Evolutionary conservation across 768 basidiomycete genomes (phyloP).

Genomic region (Boletus rubroflammeus): DNA sequence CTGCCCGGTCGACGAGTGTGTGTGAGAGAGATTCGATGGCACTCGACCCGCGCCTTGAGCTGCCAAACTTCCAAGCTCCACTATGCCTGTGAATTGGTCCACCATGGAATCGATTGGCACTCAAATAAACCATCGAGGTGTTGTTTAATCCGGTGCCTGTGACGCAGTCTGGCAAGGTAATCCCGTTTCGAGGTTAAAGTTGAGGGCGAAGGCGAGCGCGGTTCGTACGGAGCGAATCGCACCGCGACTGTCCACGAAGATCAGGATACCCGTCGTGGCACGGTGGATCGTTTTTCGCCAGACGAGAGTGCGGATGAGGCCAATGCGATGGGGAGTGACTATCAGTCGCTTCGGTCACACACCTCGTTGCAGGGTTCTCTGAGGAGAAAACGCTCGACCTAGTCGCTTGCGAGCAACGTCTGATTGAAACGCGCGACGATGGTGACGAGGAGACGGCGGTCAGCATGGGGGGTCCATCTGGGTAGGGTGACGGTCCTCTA

Average conservation of each 20-base stretch:
- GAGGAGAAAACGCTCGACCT: conserved; percentile 16
- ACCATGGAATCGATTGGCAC: too few species aligned
- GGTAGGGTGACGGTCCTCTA: conserved; percentile 2
- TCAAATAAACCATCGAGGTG: too few species aligned
- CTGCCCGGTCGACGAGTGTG: too few species aligned
- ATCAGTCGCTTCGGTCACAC: conserved; percentile 28
- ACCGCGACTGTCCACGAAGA: neutral
- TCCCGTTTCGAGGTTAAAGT: too few species aligned
- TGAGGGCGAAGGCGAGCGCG: too few species aligned
- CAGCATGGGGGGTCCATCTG: neutral
- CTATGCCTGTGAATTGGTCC: too few species aligned
- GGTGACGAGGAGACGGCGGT: neutral
- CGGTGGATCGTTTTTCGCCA: conserved; percentile 17
- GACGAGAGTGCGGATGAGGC: conserved; percentile 8
- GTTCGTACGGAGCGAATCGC: neutral
- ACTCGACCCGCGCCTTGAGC: too few species aligned
- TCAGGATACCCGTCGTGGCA: neutral
- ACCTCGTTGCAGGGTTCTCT: conserved; percentile 22
- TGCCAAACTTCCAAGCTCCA: too few species aligned
- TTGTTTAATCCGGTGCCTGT: conserved; percentile 70
- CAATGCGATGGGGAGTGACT: conserved; percentile 18
- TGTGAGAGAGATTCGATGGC: too few species aligned
- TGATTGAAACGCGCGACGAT: neutral
- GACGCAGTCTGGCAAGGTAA: conserved; percentile 21
- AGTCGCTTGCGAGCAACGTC: conserved; percentile 13